These are phyloP conservation scores for Metschnikowia koreensis DNA, from an alignment of 805 yeast genomes.

Conservation along the genomic window DNA sequence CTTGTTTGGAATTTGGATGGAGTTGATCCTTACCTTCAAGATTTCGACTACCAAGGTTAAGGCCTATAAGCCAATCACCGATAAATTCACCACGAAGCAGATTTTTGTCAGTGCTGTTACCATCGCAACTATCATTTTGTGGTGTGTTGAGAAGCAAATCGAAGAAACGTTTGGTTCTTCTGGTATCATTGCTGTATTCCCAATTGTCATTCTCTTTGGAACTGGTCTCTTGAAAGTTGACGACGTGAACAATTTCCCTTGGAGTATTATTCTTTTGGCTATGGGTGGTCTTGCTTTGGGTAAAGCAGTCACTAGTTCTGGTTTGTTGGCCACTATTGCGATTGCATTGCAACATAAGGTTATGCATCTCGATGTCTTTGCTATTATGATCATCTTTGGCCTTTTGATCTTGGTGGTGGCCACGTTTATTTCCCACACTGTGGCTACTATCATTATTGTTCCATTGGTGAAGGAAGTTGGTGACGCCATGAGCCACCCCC, in stretches of 20 bases:
- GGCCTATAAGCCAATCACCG: conserved; percentile 58
- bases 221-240: conserved; percentile 83
- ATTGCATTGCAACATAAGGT: conserved; percentile 60
- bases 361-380: conserved; percentile 65
- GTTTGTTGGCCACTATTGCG: conserved; percentile 79
- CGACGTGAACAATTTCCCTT: conserved; percentile 91
- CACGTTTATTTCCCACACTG: conserved; percentile 45
- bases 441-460: conserved; percentile 42
- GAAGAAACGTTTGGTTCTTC: conserved; percentile 82
- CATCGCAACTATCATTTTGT: conserved; percentile 67
- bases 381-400: conserved; percentile 68
- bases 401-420: conserved; percentile 40
- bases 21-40: conserved; percentile 64
- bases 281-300: conserved; percentile 98
- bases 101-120: conserved; percentile 72
- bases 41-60: conserved; percentile 52
- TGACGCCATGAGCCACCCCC: conserved; percentile 35
- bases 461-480: conserved; percentile 44
- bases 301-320: conserved; percentile 90
- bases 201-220: conserved; percentile 89
- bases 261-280: conserved; percentile 94
- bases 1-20: conserved; percentile 67
- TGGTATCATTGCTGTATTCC: conserved; percentile 93
- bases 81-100: conserved; percentile 68
- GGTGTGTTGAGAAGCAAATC: conserved; percentile 85